Evolutionary conservation across 805 yeast genomes (phyloP), one percentile per base, ranked within the genome.

Genomic region (Sugiyamaella floridensis): DNA sequence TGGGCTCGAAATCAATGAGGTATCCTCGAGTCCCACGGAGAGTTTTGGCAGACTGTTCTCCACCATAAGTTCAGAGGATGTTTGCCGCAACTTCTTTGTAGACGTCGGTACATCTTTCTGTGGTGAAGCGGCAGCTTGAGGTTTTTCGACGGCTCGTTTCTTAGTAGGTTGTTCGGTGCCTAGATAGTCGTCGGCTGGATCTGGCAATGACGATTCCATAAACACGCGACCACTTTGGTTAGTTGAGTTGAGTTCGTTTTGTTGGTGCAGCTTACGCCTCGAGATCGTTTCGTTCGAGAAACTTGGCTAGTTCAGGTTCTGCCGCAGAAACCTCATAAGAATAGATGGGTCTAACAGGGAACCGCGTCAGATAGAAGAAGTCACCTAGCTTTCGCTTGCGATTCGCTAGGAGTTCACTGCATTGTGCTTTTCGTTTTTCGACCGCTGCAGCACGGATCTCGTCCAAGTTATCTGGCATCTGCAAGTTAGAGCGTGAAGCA

Each of bases 341-440:
- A 54, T 74, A 73, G 58, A 63, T 70, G 47, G 71, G 81, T 58
- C 77, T 63, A 52, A 73, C 69, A 16, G 82, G 79, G 49, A 79
- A 66, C 55, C 79, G 66, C 10, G 86, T 72, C 12, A 83, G 76
- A 57, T 82, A 78, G 62, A 80, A 83, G 15, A 84, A 68, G 64
- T 83, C 86, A 1, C 84, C 74, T 20, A 84, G 70, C 60, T 80
- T 80, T 26, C 82, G 69, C 59, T 80, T 80, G 47, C 89, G 70
- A 45, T 71, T 70, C 55, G 73, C 70, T 11, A 79, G 68, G n/a
- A 80, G 67, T 47, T 72, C 75, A 44, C 69, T 65, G 63, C 78
- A 72, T 34, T 67, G 71, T 44, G 70, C 73, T 26, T 75, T 65
- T 52, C 79, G 68, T 57, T 69, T 68, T 48, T 75, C 80, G 37